Evolutionary conservation across 371 early-diverging fungal genomes (phyloP), one percentile per base, ranked within the genome.

Genomic region (Smittium mucronatum): DNA sequence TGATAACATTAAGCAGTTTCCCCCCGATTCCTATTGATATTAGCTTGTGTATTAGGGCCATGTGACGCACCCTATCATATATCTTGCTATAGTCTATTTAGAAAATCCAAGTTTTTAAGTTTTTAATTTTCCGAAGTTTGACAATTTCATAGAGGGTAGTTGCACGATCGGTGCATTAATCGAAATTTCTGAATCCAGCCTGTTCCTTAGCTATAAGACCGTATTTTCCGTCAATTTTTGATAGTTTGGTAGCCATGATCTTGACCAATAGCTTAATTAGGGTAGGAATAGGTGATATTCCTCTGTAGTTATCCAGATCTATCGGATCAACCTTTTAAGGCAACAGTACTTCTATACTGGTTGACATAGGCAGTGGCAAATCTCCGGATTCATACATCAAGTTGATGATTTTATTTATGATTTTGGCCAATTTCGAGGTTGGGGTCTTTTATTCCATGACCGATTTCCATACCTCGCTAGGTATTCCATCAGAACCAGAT

Each of bases 1-100:
- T 61, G 63, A 61, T 61, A 5, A 61, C 63, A 61, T 61, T 33
- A 11, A 61, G 63, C 26, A 61, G 63, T 61, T 61, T 61, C 26
- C 63, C 63, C 5, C 63, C 5, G 33, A 61, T 61, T 11, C 33
- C 33, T 5, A 30, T 61, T 5, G 29, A 28, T n/a, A 5, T 11
- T 61, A 61, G 63, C 33, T 61, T 61, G 31, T 61, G 29, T 5
- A 61, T 61, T n/a, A 61, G 33, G 5, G 33, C 31, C 31, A 30
- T 33, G 26, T 61, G 63, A 15, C 5, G 63, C 29, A 61, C 63
- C n/a, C 63, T 61, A 33, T 61, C 63, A 33, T 61, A 61, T 5
- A 33, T 26, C 33, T 61, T 61, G 16, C 33, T 33, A 26, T 30
- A 61, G 5, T 61, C 63, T 30, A 61, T 26, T 15, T 15, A 61